phyloP scores from a whole-genome alignment of 257 asterid genomes.

The Solanum clarkiae region DNA sequence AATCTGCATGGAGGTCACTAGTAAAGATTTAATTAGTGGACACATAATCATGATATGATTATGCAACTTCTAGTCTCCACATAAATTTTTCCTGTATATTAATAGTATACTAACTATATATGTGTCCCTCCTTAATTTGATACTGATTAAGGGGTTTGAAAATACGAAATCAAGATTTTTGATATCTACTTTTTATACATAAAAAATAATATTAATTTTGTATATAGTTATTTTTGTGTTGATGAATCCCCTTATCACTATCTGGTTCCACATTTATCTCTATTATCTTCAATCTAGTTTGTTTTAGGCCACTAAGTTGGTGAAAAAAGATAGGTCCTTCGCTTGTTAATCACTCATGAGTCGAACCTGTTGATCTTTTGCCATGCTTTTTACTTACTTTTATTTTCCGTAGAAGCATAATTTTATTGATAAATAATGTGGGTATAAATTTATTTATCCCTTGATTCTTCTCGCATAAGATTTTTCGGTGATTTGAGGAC shows the following conservation, averaged over 20 bases:
- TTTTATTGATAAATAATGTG: too few relatives aligned
- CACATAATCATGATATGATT: constrained; percentile 1
- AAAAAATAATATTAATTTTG: too few relatives aligned
- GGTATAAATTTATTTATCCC: too few relatives aligned
- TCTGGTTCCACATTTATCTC: too few relatives aligned
- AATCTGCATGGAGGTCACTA: constrained; percentile 32
- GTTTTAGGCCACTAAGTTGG: not conserved
- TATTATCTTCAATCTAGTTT: not conserved
- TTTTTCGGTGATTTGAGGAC: too few relatives aligned
- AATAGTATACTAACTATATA: not conserved
- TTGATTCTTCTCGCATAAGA: too few relatives aligned
- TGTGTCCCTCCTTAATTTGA: not conserved
- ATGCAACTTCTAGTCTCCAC: constrained; percentile 14
- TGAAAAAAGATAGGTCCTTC: not conserved
- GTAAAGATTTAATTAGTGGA: not conserved
- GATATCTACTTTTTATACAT: too few relatives aligned
- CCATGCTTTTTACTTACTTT: not conserved
- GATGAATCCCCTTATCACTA: accelerated
- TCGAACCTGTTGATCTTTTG: not conserved
- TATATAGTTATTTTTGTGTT: too few relatives aligned
- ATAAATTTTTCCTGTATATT: not conserved
- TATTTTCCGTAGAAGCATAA: too few relatives aligned
- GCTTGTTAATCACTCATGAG: not conserved
- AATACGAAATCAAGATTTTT: accelerated
- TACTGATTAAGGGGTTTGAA: not conserved